Evolutionary conservation across 192 early-diverging fungal species (phyloP), one percentile per base, ranked within the genome.

Genomic region (Backusella macrospora): DNA sequence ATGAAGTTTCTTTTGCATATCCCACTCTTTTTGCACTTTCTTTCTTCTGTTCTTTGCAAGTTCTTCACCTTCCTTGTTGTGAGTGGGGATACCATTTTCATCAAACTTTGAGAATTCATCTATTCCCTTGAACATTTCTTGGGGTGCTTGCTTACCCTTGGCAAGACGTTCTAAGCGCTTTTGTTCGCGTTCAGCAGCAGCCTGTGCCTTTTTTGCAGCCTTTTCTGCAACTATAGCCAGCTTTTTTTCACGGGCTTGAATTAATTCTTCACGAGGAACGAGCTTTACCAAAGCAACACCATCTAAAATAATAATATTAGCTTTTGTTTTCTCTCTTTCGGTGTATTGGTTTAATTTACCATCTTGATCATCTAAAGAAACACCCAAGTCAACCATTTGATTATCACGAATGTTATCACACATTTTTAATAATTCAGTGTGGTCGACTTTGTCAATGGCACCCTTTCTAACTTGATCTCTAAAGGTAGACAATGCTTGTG

Each of bases 301-400:
- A 79, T 95, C 95, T 80, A 68, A 12, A 26, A 55, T 18, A 43
- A 68, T 12, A n/a, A 42, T 65, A 5, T 18, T 14, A 21, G 8
- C 14, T 37, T 40, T 66, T 9, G n/a, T 1, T 38, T 21, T 66
- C 4, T 10, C 16, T 42, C 16, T 34, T 43, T 18, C 18, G 10
- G 14, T 66, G 2, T 44, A 38, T 7, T 34, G 29, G 2, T 34
- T 6, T 37, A 13, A 1, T 71, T 71, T 76, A 80, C 79, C 79
- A 68, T 96, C 98, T 70, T 94, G 93, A 82, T 99, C 98, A 76
- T 97, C 98, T 70, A 99, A 84, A 1, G 91, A 86, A 13, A 99
- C 92, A 29, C 95, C 95, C n/a, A 97, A 82, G 48, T 93, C 89
- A 15, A 94, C 90, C 44, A 98, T 86, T 49, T 95, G 93, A 18